Evolutionary conservation across 1,284 basidiomycete genomes (phyloP), one percentile per base, ranked within the genome.

Genomic region (Lentinula novae-zelandiae): DNA sequence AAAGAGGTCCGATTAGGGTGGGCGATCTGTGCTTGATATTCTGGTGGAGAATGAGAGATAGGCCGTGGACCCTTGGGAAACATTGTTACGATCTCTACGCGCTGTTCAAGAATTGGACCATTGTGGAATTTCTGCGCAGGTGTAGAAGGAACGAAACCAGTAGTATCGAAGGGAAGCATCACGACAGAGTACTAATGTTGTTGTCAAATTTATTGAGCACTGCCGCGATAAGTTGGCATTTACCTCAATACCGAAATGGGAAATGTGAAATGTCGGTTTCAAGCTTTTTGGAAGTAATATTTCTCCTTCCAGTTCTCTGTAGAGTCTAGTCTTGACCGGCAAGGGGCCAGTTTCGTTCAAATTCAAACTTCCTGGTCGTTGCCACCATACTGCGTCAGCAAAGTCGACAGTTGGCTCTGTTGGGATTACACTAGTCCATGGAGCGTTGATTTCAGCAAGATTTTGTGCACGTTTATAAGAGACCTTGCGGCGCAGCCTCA

Each of bases 361-460:
- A 38, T 17, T 54, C 6, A 46, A n/a, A n/a, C n/a, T 64, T 17
- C 67, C 67, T 8, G 65, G 57, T 33, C 70, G 68, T 5, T 69
- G 67, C 76, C 76, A 77, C 77, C 78, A 80, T 1, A 75, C 72
- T 0, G 74, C 76, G 33, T 64, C 68, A 13, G 65, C 69, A 12
- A 75, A 58, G 46, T 70, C 61, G 38, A 56, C 17, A 10, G 60
- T 44, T 22, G 31, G 52, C 27, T 55, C 60, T 36, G n/a, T 54
- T 12, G n/a, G 38, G 51, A 55, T 48, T 20, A 40, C 9, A 20
- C 13, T 15, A 31, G 7, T 38, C 53, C 48, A 61, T n/a, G 38
- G 27, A 27, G 44, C 48, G 20, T 57, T 51, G 22, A 36, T 3
- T 17, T 58, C 57, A 7, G 39, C 57, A 34, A 62, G 57, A 33